A percentile compares a stretch with the other conserved stretches of the same genome.
These are phyloP conservation scores for Candida broadrunensis DNA, from an alignment of 805 yeast species.

Conservation along the genomic window DNA sequence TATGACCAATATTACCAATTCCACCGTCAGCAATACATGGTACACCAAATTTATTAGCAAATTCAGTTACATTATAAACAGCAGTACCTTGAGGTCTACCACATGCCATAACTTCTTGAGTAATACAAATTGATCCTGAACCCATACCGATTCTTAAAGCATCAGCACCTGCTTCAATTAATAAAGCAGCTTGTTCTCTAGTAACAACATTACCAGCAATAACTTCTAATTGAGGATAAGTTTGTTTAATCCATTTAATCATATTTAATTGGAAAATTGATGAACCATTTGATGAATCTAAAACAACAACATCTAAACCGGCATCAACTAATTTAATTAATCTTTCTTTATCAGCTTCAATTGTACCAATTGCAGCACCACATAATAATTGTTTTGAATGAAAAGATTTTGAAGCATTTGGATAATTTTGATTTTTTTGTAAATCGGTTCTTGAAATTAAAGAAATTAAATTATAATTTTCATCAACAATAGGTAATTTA, in stretches of 20 bases:
- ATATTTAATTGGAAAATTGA: constrained; percentile 91
- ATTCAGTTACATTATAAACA: constrained; percentile 89
- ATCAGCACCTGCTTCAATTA: constrained; percentile 95
- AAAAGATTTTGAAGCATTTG: constrained; percentile 91
- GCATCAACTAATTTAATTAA: constrained; percentile 83
- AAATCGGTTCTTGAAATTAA: constrained; percentile 93
- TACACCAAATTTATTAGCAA: constrained; percentile 93
- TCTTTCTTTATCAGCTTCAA: constrained; percentile 85
- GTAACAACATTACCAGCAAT: constrained; percentile 99
- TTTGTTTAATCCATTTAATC: constrained; percentile 86
- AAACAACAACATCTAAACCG: constrained; percentile 92
- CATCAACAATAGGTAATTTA: constrained; percentile 91
- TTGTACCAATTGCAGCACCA: constrained; percentile 98
- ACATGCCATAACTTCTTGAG: constrained; percentile 99
- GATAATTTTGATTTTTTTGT: constrained; percentile 92
- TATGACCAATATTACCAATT: constrained; percentile 97
- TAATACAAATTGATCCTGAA: constrained; percentile 97
- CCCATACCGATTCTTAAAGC: constrained; percentile 99
- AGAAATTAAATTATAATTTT: constrained; percentile 71
- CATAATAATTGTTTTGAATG: constrained; percentile 92
- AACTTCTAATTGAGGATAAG: constrained; percentile 76
- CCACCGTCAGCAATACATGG: constrained; percentile 99
- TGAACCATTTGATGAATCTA: constrained; percentile 98
- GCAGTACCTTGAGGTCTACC: constrained; percentile 99
- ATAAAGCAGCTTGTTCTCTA: constrained; percentile 96